phyloP scores from a whole-genome alignment of 768 basidiomycete genomes.

The Auriscalpium orientale region DNA sequence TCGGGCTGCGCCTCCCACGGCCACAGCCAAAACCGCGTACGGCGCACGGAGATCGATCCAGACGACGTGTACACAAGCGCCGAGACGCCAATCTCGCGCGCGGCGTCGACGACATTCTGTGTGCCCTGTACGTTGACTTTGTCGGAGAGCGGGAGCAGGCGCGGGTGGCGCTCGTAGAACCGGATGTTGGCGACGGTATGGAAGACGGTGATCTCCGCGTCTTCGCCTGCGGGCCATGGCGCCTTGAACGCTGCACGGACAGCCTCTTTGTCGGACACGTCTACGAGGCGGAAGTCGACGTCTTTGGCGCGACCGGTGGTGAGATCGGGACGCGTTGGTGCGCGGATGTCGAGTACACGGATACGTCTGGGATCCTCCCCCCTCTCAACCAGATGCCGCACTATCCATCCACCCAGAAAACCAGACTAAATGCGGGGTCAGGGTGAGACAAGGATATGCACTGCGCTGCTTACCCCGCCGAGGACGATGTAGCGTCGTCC shows the following conservation, averaged over 20 bases:
- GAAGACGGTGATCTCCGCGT: slow-evolving; percentile 53
- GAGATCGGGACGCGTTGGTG: slow-evolving; percentile 51
- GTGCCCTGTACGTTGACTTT: slow-evolving; percentile 64
- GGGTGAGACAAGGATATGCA: not conserved
- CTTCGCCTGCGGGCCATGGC: slow-evolving; percentile 44
- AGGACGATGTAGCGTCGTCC: slow-evolving; percentile 70
- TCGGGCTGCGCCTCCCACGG: slow-evolving; percentile 63
- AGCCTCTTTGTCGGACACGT: slow-evolving; percentile 46
- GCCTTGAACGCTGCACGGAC: slow-evolving; percentile 55
- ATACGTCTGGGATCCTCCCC: slow-evolving; percentile 64
- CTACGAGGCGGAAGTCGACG: slow-evolving; percentile 50
- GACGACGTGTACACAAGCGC: slow-evolving; percentile 69
- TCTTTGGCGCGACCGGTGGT: slow-evolving; percentile 41
- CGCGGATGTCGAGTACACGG: slow-evolving; percentile 59
- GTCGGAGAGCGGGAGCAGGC: slow-evolving; percentile 45
- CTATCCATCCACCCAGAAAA: slow-evolving; percentile 75
- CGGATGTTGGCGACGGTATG: slow-evolving; percentile 75
- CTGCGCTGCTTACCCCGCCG: slow-evolving; percentile 50
- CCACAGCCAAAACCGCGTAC: slow-evolving; percentile 60
- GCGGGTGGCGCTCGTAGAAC: slow-evolving; percentile 57
- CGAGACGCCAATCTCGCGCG: slow-evolving; percentile 44
- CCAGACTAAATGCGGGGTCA: slow-evolving; percentile 41
- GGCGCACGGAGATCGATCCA: slow-evolving; percentile 51
- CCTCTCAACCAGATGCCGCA: slow-evolving; percentile 55
- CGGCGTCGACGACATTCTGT: slow-evolving; percentile 55